Evolutionary conservation across 2,329 filamentous ascomycete genomes (phyloP), one percentile per base, ranked within the genome.

Genomic region (Pseudocercospora fijiensis): DNA sequence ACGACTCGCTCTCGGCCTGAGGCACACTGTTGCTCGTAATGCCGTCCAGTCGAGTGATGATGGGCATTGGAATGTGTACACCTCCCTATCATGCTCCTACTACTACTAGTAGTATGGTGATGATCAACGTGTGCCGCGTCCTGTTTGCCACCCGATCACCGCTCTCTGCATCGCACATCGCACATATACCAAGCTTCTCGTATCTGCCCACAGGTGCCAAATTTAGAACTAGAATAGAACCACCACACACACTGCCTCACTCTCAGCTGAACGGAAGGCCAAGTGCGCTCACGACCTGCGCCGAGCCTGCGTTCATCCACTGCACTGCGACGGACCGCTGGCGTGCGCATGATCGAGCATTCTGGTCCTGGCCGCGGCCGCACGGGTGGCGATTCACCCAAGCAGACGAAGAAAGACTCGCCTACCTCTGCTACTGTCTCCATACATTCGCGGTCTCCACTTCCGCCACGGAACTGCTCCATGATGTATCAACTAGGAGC

Each of bases 401-500:
- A 28, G 49, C 26, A 8, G 13, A 28, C 49, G 49, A 53, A 18
- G 49, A 53, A 53, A 24, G 49, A 16, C 26, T 53, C 49, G 28
- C 26, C 13, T 22, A 47, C 47, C 27, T 53, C 30, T 30, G 22
- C 13, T 30, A 26, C 51, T 30, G 45, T 37, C 47, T 27, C 65
- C 22, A 56, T 60, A 58, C 61, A 64, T n/a, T 58, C 64, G 22
- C 62, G 62, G 59, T 67, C 67, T 51, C 64, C 68, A 56, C 47
- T 67, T 26, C 69, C 67, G 43, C 56, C 61, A n/a, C 61, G 66
- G 27, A 61, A 58, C 51, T 57, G 58, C 43, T 68, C 71, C 24
- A 67, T 66, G 16, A 71, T 73, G 65, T 71, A 72, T 65, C 70
- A 71, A 11, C 57, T 75, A 13, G 68, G 69, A 16, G 67, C 66